Base-by-base conservation (phyloP, 2,329 filamentous ascomycete species). In the Hypomyces rosellus region DNA sequence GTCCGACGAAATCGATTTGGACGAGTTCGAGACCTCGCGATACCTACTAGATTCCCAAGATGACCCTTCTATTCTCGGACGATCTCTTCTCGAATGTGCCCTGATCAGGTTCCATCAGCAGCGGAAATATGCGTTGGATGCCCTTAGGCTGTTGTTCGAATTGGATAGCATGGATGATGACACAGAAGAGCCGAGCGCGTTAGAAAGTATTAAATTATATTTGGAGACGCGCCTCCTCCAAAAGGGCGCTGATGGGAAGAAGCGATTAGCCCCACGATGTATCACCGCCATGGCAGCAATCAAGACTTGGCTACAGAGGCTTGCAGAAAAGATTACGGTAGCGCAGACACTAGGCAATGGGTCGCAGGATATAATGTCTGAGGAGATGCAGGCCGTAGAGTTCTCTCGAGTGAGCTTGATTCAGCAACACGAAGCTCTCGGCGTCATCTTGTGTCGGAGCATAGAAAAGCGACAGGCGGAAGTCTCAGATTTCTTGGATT, bases 21-120 rank as follows among this genome's bases (percentile, higher is more conserved):
- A 99, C 69, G 95, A 99, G 69, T 66, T 95, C 51, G 82, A 93
- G 60, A 86, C 92, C 15, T 88, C 89, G 9, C 78, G 80, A 57
- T 79, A 93, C 45, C 81, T 95, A 51, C 73, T 95, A 46, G 83
- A 85, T 49, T 84, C 88, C 15, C 80, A 88, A 63, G 78, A 82
- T 36, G 85, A 91, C 58, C 76, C 82, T 14, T 75, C 80, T 41
- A 74, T 80, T 14, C 74, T 90, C 5, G 89, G 89, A 54, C 82
- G 88, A 20, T 78, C 88, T 3, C 76, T 88, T 53, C 76, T 89
- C 49, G 84, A 91, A 65, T 86, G 86, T 59, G 87, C 87, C 53
- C 81, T 96, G 56, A 87, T 97, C 62, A 82, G 85, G 57, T 96
- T 95, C 67, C 92, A 99, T 68, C 84, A 91, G 60, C 84, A 88